Evolutionary conservation across 176 grass and related monocot species (phyloP), one percentile per base, ranked within the genome.

Genomic region (Aegilops sharonensis): DNA sequence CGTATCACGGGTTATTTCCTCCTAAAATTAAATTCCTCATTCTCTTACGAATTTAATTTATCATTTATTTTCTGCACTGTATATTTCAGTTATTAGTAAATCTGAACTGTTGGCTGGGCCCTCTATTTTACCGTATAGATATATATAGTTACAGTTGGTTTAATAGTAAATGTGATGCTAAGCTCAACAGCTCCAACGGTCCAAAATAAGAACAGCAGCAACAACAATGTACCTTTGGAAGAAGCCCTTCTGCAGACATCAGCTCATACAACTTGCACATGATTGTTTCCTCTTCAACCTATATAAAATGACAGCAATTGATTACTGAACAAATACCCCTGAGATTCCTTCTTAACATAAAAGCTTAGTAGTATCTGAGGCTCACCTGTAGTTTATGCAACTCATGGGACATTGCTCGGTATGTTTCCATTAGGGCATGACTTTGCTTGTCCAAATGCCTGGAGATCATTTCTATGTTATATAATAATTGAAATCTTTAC

Each of bases 261-360:
- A 89, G 25, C 57, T 91, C 85, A 45, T 95, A 94, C 60, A 98
- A 67, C 50, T 98, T 98, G 9, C 67, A 84, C 92, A 98, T 98
- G 60, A 94, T 84, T 82, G 90, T 94, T 84, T 98, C 91, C 84
- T 98, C 96, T 89, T 95, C 96, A 62, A 95, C 87, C 93, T 95
- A 88, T 27, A 83, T 11, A 87, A 37, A 78, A 70, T 63, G n/a
- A 65, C 63, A 54, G 24, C 12, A 86, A 64, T 18, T 70, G 47
- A 15, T 91, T 37, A 75, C 21, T 68, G 59, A 62, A 47, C 30
- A 88, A 79, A 9, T 69, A 82, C 35, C 9, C 18, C 6, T 2
- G 21, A 59, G 75, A 64, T 42, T 60, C 45, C 79, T 29, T 57
- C 27, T 65, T 36, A 68, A 86, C 24, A 79, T 43, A 81, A 63